Conservation (phyloP, 140 eudicot species). For the Senecio squalidus region DNA sequence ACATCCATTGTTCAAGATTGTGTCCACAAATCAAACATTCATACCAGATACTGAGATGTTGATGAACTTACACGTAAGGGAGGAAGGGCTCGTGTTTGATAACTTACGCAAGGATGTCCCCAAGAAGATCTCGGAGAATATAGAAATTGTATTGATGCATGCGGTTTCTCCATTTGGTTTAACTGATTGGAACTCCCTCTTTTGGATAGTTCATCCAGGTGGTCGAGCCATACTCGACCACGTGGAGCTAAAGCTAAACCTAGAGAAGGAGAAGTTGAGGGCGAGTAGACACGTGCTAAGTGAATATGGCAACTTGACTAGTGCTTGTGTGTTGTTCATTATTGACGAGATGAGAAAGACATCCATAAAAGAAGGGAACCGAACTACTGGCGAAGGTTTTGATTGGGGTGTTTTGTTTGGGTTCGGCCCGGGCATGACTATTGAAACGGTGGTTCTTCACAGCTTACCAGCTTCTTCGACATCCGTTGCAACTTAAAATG, state of each 20-base stretch:
- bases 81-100: slow-evolving; percentile 1
- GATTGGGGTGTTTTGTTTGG: slow-evolving; percentile 24
- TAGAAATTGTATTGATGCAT: background rate
- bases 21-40: background rate
- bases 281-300: slow-evolving; percentile 15
- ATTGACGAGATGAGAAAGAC: slow-evolving; percentile 20
- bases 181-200: slow-evolving; percentile 18
- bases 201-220: slow-evolving; percentile 21
- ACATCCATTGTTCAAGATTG: background rate
- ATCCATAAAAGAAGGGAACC: slow-evolving; percentile 11
- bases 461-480: background rate
- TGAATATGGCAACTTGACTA: slow-evolving; percentile 16
- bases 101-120: background rate
- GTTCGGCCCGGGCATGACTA: slow-evolving; percentile 8
- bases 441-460: background rate
- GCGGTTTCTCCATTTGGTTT: background rate
- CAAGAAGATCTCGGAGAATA: slow-evolving; percentile 4
- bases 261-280: slow-evolving; percentile 7
- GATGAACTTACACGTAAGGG: slow-evolving; percentile 1
- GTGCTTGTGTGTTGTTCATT: slow-evolving; percentile 13
- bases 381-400: slow-evolving; percentile 12
- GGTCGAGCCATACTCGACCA: slow-evolving; percentile 10
- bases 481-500: background rate
- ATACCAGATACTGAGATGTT: slow-evolving; percentile 1
- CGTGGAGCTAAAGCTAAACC: slow-evolving; percentile 5